Conservation (phyloP, 139 green algal genomes). For the Chlorella sp. region DNA sequence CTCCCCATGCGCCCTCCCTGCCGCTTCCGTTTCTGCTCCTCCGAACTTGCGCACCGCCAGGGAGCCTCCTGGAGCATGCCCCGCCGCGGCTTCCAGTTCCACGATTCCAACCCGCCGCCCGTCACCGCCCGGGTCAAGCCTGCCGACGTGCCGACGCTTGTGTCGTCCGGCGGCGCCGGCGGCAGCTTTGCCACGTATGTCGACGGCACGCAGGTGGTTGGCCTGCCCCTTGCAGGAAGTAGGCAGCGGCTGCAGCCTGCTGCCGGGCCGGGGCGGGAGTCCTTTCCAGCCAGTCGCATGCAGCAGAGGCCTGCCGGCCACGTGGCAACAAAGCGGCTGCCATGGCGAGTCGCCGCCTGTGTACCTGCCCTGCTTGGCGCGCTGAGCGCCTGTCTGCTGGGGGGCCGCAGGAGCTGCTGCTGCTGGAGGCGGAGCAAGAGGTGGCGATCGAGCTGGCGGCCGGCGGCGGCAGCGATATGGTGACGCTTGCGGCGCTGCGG, state of each 20-base stretch:
- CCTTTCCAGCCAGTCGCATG: no score
- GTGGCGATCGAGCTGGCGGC: neutral
- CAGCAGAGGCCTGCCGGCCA: no score
- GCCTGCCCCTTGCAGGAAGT: no score
- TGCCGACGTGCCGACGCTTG: slow-evolving; percentile 53
- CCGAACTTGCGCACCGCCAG: no score
- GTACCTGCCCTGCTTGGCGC: no score
- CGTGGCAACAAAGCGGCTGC: no score
- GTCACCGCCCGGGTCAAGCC: slow-evolving; percentile 21
- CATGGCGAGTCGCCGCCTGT: no score
- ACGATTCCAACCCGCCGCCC: slow-evolving; percentile 29
- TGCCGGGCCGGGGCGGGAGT: no score
- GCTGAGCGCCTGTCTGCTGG: neutral
- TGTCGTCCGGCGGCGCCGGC: neutral
- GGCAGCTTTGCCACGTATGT: neutral
- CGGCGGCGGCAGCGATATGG: slow-evolving; percentile 26
- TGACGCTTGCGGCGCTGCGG: slow-evolving; percentile 34
- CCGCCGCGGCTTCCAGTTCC: slow-evolving; percentile 66
- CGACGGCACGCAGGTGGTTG: slow-evolving; percentile 7
- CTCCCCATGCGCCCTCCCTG: neutral
- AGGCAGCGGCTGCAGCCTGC: no score
- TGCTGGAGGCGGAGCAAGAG: neutral
- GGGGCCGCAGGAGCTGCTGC: slow-evolving; percentile 1
- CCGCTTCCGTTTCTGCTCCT: no score
- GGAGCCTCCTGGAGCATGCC: slow-evolving; percentile 61